Conservation (phyloP, 2,329 filamentous ascomycete genomes). For the Leptographium lundbergii region DNA sequence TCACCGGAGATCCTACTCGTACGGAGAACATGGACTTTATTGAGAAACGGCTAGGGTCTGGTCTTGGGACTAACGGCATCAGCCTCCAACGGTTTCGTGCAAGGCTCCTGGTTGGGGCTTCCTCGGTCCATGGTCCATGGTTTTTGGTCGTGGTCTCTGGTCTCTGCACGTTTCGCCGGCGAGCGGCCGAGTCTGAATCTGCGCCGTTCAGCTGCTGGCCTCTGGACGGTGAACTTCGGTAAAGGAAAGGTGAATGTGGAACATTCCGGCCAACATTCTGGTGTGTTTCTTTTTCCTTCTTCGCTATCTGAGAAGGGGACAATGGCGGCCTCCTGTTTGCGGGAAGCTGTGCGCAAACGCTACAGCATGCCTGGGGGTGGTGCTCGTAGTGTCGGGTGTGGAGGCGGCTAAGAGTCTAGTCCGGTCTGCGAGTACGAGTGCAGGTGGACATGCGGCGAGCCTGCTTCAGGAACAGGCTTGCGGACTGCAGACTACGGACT, state of each 20-base stretch:
- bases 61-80: neutral
- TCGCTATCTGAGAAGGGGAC: neutral
- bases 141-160: no score
- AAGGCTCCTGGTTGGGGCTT: neutral
- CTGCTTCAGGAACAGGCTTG: no score
- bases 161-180: neutral
- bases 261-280: neutral
- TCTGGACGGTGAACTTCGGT: neutral
- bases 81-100: neutral
- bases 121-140: no score
- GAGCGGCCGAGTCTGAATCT: neutral
- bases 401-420: neutral
- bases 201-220: neutral
- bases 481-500: no score
- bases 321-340: neutral
- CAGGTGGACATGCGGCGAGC: neutral
- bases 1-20: neutral
- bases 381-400: neutral
- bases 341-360: neutral
- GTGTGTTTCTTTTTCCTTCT: neutral
- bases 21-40: neutral
- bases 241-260: neutral
- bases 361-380: no score
- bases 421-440: neutral
- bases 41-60: no score